Percentiles rank a stretch among this genome's conserved stretches.
Evolutionary conservation across 1,284 basidiomycete species (phyloP).

Genomic region (Ceratobasidium sp.): DNA sequence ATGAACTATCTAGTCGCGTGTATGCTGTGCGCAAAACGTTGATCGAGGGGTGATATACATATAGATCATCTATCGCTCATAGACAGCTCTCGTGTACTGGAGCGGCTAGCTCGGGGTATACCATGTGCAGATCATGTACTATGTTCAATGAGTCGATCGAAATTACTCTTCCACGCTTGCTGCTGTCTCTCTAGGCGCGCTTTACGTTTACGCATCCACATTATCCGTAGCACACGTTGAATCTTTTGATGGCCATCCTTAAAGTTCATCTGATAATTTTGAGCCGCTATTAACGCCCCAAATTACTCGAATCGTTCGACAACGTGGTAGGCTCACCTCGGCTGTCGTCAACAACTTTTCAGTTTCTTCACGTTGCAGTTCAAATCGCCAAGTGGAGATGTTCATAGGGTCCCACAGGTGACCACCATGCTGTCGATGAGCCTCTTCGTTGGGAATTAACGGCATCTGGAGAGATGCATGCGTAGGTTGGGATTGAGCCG

Average conservation of each 20-base stretch:
- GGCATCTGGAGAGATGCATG: slow-evolving; percentile 50
- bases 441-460: slow-evolving; percentile 53
- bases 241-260: slow-evolving; percentile 55
- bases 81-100: not conserved
- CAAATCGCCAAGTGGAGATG: slow-evolving; percentile 58
- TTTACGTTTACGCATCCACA: slow-evolving; percentile 56
- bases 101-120: not conserved
- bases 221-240: slow-evolving; percentile 54
- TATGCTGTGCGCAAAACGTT: not conserved
- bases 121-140: slow-evolving; percentile 24
- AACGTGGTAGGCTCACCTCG: slow-evolving; percentile 49
- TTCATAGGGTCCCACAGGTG: slow-evolving; percentile 56
- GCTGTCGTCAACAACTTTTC: slow-evolving; percentile 55
- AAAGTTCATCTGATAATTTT: slow-evolving; percentile 54
- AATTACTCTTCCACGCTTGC: slow-evolving; percentile 44
- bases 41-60: slow-evolving; percentile 5
- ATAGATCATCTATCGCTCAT: slow-evolving; percentile 6
- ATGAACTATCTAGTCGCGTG: slow-evolving; percentile 4
- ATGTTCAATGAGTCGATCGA: slow-evolving; percentile 33
- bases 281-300: slow-evolving; percentile 12
- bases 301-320: slow-evolving; percentile 14
- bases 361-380: slow-evolving; percentile 55
- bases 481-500: not conserved
- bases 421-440: slow-evolving; percentile 42
- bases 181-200: slow-evolving; percentile 49